Conservation (phyloP, 2,329 filamentous ascomycete species). For the Phyllosticta paracitricarpa region DNA sequence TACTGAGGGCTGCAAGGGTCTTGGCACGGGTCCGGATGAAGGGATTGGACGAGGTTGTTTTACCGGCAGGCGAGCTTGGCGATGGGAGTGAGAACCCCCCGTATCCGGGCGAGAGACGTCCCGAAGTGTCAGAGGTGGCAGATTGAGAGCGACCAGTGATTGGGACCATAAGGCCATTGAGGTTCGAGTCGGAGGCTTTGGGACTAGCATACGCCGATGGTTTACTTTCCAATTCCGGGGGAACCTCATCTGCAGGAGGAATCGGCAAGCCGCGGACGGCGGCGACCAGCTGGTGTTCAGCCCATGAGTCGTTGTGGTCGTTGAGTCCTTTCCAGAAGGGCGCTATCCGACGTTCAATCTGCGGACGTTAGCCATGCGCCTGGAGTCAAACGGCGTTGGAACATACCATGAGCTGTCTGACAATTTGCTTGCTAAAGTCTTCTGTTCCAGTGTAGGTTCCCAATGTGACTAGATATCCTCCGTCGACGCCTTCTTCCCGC, state of each 20-base stretch:
- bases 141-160: constrained; percentile 70
- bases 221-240: constrained; percentile 48
- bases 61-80: constrained; percentile 42
- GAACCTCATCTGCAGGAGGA: constrained; percentile 73
- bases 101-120: constrained; percentile 49
- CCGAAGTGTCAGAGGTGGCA: constrained; percentile 61
- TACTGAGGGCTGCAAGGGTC: constrained; percentile 73
- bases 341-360: constrained; percentile 88
- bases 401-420: constrained; percentile 80
- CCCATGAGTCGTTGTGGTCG: constrained; percentile 81
- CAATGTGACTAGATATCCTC: constrained; percentile 86
- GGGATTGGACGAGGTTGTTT: constrained; percentile 37
- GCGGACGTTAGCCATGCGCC: constrained; percentile 13
- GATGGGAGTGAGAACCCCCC: constrained; percentile 52
- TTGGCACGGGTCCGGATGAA: constrained; percentile 78
- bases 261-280: constrained; percentile 76
- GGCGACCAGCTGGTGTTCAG: constrained; percentile 89
- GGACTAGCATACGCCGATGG: constrained; percentile 31
- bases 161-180: constrained; percentile 68
- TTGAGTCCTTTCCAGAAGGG: constrained; percentile 94
- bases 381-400: not conserved
- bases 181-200: constrained; percentile 46
- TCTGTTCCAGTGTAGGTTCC: constrained; percentile 87
- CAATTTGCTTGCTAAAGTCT: constrained; percentile 82
- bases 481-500: constrained; percentile 85